Evolutionary conservation across 1,284 basidiomycete genomes (phyloP).

Genomic region (Trichosporon sp.): DNA sequence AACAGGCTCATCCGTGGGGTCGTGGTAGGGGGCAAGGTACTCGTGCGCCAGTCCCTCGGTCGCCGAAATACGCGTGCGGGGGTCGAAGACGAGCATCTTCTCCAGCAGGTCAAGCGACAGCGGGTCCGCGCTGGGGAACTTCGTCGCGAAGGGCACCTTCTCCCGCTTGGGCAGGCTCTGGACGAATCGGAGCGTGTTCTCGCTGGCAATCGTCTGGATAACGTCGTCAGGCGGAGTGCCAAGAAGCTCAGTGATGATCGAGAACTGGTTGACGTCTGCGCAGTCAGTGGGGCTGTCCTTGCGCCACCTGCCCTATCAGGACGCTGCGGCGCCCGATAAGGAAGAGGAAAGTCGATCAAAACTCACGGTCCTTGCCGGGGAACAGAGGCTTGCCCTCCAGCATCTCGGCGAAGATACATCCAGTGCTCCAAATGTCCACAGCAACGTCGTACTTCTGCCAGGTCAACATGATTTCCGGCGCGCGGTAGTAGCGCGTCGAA

Average conservation of each 20-base stretch:
- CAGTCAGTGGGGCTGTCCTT: not conserved
- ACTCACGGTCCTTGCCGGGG: constrained; percentile 88
- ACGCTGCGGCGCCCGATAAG: not conserved
- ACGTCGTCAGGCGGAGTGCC: constrained; percentile 99
- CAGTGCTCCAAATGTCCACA: constrained; percentile 98
- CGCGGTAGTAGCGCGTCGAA: constrained; percentile 97
- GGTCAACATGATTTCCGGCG: constrained; percentile 99
- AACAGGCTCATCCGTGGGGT: constrained; percentile 95
- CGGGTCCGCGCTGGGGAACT: constrained; percentile 86
- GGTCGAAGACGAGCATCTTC: constrained; percentile 99
- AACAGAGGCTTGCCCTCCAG: constrained; percentile 97
- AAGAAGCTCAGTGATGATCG: constrained; percentile 97
- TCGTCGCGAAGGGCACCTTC: constrained; percentile 90
- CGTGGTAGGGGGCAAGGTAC: constrained; percentile 97
- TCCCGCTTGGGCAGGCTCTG: constrained; percentile 96
- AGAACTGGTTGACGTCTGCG: constrained; percentile 99
- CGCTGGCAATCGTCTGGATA: constrained; percentile 96
- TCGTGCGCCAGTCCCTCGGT: constrained; percentile 87
- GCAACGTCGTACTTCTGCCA: constrained; percentile 99
- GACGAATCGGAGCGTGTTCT: constrained; percentile 99
- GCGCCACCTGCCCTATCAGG: not conserved
- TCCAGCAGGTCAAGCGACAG: constrained; percentile 93
- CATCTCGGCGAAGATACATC: constrained; percentile 99
- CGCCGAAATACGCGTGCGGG: constrained; percentile 93
- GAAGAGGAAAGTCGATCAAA: constrained; percentile 25